phyloP scores from a whole-genome alignment of 2,329 filamentous ascomycete genomes.

The Aspergillus novoparasiticus region DNA sequence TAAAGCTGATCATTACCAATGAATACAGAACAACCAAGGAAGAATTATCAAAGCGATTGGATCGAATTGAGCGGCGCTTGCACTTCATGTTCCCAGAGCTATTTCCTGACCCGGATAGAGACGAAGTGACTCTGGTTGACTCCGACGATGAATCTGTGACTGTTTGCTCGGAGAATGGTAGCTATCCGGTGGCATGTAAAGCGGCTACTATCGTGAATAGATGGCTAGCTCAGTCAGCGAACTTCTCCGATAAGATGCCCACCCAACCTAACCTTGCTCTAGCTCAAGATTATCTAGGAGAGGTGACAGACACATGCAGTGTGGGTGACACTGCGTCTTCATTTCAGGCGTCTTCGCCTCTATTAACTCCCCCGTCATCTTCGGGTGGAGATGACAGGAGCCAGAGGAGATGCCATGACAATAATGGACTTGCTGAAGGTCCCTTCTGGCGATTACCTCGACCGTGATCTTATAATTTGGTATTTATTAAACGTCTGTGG shows the following conservation, averaged over 20 bases:
- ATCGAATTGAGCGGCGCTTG: not conserved
- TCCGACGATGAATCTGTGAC: not conserved
- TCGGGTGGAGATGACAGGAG: not conserved
- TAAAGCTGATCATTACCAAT: not conserved
- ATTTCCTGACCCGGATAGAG: not conserved
- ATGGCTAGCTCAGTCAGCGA: not conserved
- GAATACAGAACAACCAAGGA: not conserved
- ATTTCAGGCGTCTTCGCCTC: not conserved
- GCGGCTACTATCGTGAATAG: not conserved
- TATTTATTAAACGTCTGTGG: not conserved
- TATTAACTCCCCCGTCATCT: not conserved
- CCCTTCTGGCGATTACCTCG: not conserved
- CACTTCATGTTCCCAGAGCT: not conserved
- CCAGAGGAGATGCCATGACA: not conserved
- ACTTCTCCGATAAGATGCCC: not conserved
- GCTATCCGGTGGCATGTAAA: not conserved
- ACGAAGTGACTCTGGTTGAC: not conserved
- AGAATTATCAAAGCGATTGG: not conserved
- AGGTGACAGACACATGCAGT: not conserved
- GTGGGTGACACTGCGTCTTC: not conserved
- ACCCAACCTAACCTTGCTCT: not conserved
- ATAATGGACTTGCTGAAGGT: not conserved
- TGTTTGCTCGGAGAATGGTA: not conserved
- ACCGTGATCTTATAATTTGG: not conserved
- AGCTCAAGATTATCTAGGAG: not conserved